These are phyloP conservation scores for Lasiodiplodia theobromae DNA, from an alignment of 2,329 filamentous ascomycete species.

Conservation along the genomic window DNA sequence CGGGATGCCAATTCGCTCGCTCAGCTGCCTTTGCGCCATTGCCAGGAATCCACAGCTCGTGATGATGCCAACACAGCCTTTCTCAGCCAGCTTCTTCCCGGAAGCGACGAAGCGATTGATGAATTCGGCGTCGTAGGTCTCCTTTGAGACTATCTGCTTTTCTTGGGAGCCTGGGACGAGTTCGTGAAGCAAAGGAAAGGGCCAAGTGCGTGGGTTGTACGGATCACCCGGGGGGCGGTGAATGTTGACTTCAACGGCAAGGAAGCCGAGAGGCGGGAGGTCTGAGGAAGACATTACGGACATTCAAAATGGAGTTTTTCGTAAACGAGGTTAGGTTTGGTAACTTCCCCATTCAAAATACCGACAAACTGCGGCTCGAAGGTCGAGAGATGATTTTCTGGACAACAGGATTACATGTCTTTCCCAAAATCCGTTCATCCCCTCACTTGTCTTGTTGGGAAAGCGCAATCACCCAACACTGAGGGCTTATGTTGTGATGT, in stretches of 20 bases:
- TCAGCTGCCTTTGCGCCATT: slow-evolving; percentile 44
- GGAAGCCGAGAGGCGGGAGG: slow-evolving; percentile 45
- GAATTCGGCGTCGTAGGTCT: slow-evolving; percentile 44
- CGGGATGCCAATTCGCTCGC: slow-evolving; percentile 42
- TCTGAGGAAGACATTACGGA: not conserved
- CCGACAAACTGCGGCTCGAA: not conserved
- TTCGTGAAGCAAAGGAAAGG: slow-evolving; percentile 48
- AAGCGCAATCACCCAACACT: not conserved
- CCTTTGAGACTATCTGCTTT: slow-evolving; percentile 41
- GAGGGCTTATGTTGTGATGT: not conserved
- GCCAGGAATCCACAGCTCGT: slow-evolving; percentile 52
- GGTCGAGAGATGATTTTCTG: slow-evolving; percentile 1
- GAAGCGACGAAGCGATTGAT: slow-evolving; percentile 45
- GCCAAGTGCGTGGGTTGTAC: slow-evolving; percentile 47
- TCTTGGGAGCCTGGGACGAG: slow-evolving; percentile 41
- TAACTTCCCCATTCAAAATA: not conserved
- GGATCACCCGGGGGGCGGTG: slow-evolving; percentile 47
- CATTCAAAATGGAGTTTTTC: not conserved
- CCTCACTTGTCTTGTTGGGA: slow-evolving; percentile 1
- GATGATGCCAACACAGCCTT: slow-evolving; percentile 47
- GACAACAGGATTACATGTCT: not conserved
- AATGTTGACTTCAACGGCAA: slow-evolving; percentile 46
- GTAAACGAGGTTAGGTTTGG: too few species aligned
- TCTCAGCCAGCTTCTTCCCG: slow-evolving; percentile 42
- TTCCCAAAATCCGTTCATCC: not conserved